These are phyloP conservation scores for Oxyria digyna DNA, from an alignment of 148 eudicot genomes.

Conservation along the genomic window DNA sequence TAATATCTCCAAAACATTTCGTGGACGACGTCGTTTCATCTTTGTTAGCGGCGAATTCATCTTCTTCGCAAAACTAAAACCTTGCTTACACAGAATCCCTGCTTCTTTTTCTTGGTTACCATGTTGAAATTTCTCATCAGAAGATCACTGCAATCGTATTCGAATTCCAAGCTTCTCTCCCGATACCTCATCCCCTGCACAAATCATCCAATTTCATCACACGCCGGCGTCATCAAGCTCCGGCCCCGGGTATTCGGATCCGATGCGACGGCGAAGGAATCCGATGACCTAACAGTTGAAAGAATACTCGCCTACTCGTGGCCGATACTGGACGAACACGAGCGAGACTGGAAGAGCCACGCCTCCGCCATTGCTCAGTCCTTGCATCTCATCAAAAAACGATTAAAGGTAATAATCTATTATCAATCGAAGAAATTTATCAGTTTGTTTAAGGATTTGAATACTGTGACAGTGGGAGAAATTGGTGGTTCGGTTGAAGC, in stretches of 20 bases:
- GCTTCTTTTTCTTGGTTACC: neutral
- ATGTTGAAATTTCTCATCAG: slow-evolving; percentile 1
- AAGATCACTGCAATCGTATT: neutral
- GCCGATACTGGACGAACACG: slow-evolving; percentile 62
- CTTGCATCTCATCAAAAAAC: slow-evolving; percentile 71
- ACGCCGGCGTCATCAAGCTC: slow-evolving; percentile 7
- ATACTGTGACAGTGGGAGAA: slow-evolving; percentile 59
- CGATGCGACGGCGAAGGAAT: slow-evolving; percentile 25
- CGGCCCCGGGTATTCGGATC: slow-evolving; percentile 38
- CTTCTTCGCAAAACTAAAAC: neutral
- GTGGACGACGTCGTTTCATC: neutral
- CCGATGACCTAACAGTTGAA: slow-evolving; percentile 50
- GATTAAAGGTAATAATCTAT: slow-evolving; percentile 38
- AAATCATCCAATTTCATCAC: slow-evolving; percentile 11
- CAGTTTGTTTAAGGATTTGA: neutral
- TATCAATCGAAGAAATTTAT: neutral
- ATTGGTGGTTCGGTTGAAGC: slow-evolving; percentile 43
- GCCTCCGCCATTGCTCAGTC: slow-evolving; percentile 94
- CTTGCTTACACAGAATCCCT: neutral
- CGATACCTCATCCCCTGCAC: slow-evolving; percentile 5
- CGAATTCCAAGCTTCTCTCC: slow-evolving; percentile 1
- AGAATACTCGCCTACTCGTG: slow-evolving; percentile 50
- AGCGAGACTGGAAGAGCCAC: slow-evolving; percentile 93
- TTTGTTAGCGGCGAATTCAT: neutral
- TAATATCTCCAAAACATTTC: neutral